phyloP scores from a whole-genome alignment of 2,329 filamentous ascomycete species.

The Malbranchea zuffiana region DNA sequence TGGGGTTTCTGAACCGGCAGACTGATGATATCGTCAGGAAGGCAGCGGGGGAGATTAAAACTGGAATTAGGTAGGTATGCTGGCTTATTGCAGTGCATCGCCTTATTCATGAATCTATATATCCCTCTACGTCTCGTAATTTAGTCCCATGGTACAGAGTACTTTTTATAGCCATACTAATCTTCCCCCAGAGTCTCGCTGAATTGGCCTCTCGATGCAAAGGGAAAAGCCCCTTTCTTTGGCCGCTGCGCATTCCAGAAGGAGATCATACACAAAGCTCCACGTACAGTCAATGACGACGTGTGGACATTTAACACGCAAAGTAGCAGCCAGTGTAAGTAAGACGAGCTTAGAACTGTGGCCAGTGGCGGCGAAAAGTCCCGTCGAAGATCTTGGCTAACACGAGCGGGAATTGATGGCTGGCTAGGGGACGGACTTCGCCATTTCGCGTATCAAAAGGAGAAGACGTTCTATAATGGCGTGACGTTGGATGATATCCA shows the following conservation, averaged over 20 bases:
- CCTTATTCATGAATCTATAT: neutral
- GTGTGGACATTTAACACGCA: constrained; percentile 50
- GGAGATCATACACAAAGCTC: constrained; percentile 42
- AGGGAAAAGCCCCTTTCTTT: constrained; percentile 45
- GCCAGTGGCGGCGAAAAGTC: neutral
- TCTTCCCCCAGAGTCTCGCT: constrained; percentile 43
- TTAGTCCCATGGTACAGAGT: neutral
- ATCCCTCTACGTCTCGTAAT: neutral
- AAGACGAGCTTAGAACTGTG: neutral
- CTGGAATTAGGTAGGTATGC: constrained; percentile 35
- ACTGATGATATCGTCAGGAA: constrained; percentile 44
- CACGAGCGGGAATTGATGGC: neutral
- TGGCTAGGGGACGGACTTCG: constrained; percentile 38
- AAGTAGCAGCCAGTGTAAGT: constrained; percentile 42
- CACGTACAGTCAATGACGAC: constrained; percentile 50
- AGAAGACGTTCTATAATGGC: constrained; percentile 39
- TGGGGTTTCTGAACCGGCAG: constrained; percentile 52
- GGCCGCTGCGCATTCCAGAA: constrained; percentile 46
- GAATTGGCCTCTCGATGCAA: constrained; percentile 50
- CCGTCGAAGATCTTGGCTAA: neutral
- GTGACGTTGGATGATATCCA: constrained; percentile 38
- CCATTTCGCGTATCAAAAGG: constrained; percentile 37
- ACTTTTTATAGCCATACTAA: neutral
- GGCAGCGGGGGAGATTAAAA: constrained; percentile 45
- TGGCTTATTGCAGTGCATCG: neutral